A percentile compares a stretch with the other conserved stretches of the same genome.
phyloP scores from a whole-genome alignment of 148 eudicot species.

The Talinum fruticosum region DNA sequence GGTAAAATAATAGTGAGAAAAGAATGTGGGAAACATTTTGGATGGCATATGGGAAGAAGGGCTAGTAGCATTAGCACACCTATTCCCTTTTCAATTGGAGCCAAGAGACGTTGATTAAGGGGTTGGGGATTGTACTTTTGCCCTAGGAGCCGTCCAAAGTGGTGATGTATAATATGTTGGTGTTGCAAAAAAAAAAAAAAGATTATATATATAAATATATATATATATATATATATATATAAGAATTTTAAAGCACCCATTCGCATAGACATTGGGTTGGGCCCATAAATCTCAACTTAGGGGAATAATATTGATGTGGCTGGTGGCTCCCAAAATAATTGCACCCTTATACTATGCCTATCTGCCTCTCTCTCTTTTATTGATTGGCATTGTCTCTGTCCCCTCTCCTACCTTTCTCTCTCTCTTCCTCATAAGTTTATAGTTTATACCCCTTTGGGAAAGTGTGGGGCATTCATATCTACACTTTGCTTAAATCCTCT shows the following conservation, averaged over 20 bases:
- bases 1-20: conserved; percentile 12
- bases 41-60: conserved; percentile 2
- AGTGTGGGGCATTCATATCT: neutral
- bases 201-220: too few species aligned
- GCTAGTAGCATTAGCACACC: neutral
- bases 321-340: conserved; percentile 10
- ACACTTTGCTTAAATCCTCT: too few species aligned
- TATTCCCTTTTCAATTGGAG: neutral
- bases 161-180: conserved; percentile 2
- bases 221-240: too few species aligned
- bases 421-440: neutral
- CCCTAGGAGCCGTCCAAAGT: conserved; percentile 13
- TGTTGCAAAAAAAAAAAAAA: neutral
- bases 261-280: conserved; percentile 1
- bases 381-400: conserved; percentile 3
- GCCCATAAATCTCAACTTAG: neutral
- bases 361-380: neutral
- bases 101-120: conserved; percentile 11
- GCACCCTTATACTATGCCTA: neutral
- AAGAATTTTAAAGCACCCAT: neutral
- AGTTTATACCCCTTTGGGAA: conserved; percentile 16
- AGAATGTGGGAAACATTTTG: conserved; percentile 9
- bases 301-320: conserved; percentile 2
- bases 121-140: conserved; percentile 1
- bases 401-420: neutral